These are phyloP conservation scores for Monilinia laxa DNA, from an alignment of 2,329 filamentous ascomycete species.

Conservation along the genomic window DNA sequence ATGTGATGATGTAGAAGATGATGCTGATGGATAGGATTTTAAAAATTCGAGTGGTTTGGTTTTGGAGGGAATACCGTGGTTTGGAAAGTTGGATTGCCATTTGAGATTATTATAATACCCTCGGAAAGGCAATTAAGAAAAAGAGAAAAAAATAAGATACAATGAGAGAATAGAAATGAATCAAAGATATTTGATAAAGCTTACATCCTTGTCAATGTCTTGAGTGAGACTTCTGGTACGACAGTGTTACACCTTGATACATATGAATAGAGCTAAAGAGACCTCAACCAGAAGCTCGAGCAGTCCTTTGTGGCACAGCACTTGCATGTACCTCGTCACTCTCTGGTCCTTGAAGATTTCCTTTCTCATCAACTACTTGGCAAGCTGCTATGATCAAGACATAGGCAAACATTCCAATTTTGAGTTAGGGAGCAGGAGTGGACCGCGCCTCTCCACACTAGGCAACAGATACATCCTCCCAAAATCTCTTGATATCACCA, in stretches of 20 bases:
- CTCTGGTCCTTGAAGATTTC: not conserved
- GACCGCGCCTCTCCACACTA: not conserved
- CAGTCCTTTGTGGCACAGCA: not conserved
- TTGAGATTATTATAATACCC: not conserved
- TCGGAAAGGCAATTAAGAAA: not conserved
- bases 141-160: not conserved
- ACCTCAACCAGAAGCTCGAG: not conserved
- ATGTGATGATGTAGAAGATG: constrained; percentile 1
- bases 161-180: not conserved
- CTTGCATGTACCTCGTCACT: not conserved
- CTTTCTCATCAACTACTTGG: not conserved
- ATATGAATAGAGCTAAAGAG: not conserved
- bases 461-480: not conserved
- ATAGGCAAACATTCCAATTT: not conserved
- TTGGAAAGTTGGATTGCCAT: constrained; percentile 11
- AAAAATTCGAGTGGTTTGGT: constrained; percentile 5
- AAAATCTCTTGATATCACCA: not conserved
- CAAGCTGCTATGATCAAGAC: too few species aligned
- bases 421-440: not conserved
- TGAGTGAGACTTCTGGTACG: not conserved
- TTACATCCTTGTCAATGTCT: not conserved
- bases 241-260: not conserved
- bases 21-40: not conserved
- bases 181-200: not conserved
- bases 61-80: constrained; percentile 2